Evolutionary conservation across 306 rosid genomes (phyloP), one percentile per base, ranked within the genome.

Genomic region (Corylus americana): DNA sequence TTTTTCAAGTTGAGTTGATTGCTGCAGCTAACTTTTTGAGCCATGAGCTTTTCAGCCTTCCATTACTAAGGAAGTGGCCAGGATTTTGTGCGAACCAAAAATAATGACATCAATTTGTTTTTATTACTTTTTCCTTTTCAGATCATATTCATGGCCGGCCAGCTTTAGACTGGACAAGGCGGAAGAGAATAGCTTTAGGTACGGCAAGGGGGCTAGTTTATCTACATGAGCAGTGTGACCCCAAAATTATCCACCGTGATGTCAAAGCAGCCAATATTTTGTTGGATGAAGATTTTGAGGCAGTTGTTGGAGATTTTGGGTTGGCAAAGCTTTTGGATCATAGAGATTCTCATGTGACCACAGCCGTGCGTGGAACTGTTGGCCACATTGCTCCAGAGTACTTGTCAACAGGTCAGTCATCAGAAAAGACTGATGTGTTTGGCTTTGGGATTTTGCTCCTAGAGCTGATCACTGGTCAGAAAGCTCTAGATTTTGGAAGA

Each of bases 371-470:
- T 35, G 99, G 99, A 73, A 95, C 99, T 10, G 91, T 95, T 71
- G 99, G 99, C 77, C 98, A 95, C 79, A 95, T 95, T 6, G 98
- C 98, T 78, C 98, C 98, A 1, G 98, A 95, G 79, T 95, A 95
- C 86, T 86, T 95, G 71, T 95, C 90, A 48, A 95, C 99, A 0
- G 99, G 99, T 67, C 99, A 95, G 61, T 95, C 99, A 53, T 95
- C 99, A 2, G 98, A 95, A 71, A 95, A 95, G 88, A 95, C 99
- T 8, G 99, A 95, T 73, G 99, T 96, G 27, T 96, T 96, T 66
- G 99, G 99, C 77, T 96, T 88, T 68, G 99, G 99, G 78, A 96
- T 96, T 87, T 88, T 96, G 85, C 90, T 96, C 47, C 91, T 96
- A 79, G 99, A 96, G 88, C 91, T 96, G 45, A 87, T 96, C 82